These are phyloP conservation scores for Parathielavia appendiculata DNA, from an alignment of 495 filamentous ascomycete genomes.

Conservation along the genomic window DNA sequence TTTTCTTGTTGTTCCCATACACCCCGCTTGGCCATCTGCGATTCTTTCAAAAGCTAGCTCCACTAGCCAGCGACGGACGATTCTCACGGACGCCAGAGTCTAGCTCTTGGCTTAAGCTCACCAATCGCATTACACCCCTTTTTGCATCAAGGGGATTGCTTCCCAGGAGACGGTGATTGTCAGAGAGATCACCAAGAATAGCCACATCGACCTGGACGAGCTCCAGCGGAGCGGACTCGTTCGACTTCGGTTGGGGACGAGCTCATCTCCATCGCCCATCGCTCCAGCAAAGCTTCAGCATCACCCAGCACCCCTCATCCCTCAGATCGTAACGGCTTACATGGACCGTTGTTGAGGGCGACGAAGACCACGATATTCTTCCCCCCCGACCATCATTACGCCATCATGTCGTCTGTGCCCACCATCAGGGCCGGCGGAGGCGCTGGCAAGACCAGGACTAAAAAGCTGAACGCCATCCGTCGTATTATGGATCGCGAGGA, in stretches of 20 bases:
- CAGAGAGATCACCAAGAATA: neutral
- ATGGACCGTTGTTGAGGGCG: neutral
- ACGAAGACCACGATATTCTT: neutral
- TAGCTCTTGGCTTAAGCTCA: constrained; percentile 16
- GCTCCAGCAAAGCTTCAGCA: constrained; percentile 1
- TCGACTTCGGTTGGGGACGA: constrained; percentile 27
- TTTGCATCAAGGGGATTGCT: constrained; percentile 5
- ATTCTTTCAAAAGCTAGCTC: constrained; percentile 19
- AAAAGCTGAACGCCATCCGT: constrained; percentile 26
- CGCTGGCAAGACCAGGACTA: constrained; percentile 20
- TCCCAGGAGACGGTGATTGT: neutral
- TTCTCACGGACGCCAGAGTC: constrained; percentile 30
- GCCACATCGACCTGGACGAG: neutral
- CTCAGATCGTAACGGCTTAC: neutral
- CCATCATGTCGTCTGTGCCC: constrained; percentile 10
- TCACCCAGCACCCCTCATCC: neutral
- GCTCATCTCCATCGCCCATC: neutral
- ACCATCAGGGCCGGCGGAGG: constrained; percentile 13
- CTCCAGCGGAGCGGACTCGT: neutral
- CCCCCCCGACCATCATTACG: neutral
- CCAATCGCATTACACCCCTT: constrained; percentile 33
- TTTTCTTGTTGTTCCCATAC: constrained; percentile 18
- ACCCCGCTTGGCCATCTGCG: constrained; percentile 29
- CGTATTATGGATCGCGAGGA: constrained; percentile 32
- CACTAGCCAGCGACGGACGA: constrained; percentile 12